Conservation (phyloP, 148 eudicot species). For the Rhododendron simsii region DNA sequence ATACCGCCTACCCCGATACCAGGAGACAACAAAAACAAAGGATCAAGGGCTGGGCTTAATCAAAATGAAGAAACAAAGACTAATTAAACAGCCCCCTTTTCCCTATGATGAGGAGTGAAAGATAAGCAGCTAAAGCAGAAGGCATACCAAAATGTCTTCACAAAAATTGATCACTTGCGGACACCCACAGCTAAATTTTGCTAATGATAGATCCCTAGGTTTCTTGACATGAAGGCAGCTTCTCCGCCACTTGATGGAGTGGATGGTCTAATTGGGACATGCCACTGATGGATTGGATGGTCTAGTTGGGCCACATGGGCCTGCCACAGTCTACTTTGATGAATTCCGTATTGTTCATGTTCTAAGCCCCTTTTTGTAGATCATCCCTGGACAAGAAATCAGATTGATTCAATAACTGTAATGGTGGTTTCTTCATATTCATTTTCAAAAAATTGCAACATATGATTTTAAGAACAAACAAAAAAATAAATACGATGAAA, state of each 20-base stretch:
- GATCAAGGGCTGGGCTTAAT: conserved; percentile 14
- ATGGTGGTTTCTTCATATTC: not conserved
- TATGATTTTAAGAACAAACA: not conserved
- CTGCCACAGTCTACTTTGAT: not conserved
- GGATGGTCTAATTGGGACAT: not conserved
- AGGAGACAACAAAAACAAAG: conserved; percentile 11
- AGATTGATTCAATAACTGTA: not conserved
- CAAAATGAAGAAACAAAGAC: conserved; percentile 7
- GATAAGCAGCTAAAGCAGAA: conserved; percentile 1
- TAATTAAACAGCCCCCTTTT: not conserved
- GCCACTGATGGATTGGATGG: not conserved
- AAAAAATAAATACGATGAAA: not conserved
- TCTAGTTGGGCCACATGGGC: not conserved
- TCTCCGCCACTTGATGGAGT: not conserved
- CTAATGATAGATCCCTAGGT: not conserved
- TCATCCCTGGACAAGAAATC: not conserved
- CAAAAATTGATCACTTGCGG: not conserved
- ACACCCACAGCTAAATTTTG: not conserved
- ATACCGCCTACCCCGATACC: conserved; percentile 7
- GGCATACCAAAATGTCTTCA: not conserved
- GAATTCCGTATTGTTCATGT: not conserved
- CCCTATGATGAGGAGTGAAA: not conserved
- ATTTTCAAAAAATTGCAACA: not conserved
- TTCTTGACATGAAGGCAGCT: not conserved
- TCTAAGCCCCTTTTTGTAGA: not conserved